Percentiles rank a stretch among this genome's conserved stretches.
phyloP scores from a whole-genome alignment of 768 basidiomycete species.

The Termitomyces sp. region DNA sequence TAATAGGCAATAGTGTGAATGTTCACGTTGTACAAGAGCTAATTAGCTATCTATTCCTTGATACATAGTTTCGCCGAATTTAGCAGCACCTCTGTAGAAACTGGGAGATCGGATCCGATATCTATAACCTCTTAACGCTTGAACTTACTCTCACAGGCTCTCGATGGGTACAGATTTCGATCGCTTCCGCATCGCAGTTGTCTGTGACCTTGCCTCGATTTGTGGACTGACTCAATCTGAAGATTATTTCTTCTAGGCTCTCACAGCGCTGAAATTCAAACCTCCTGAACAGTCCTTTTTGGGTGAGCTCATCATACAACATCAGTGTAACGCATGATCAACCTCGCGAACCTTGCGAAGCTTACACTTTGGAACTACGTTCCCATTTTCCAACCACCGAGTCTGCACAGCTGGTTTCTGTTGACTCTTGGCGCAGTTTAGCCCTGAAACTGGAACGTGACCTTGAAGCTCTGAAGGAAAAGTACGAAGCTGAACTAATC shows the following conservation, averaged over 20 bases:
- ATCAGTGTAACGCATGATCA: not conserved
- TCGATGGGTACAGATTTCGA: conserved; percentile 20
- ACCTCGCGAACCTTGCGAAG: conserved; percentile 27
- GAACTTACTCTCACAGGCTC: too few species aligned
- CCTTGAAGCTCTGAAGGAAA: conserved; percentile 30
- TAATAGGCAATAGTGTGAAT: conserved; percentile 84
- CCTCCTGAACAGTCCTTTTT: conserved; percentile 36
- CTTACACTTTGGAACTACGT: conserved; percentile 41
- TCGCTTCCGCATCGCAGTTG: conserved; percentile 39
- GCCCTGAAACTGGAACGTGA: conserved; percentile 41
- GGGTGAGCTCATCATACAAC: conserved; percentile 25
- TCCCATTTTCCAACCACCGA: conserved; percentile 28
- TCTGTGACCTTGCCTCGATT: conserved; percentile 20
- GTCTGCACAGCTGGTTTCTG: conserved; percentile 17
- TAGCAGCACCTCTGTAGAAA: too few species aligned
- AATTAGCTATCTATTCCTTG: conserved; percentile 49
- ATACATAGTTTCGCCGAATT: too few species aligned
- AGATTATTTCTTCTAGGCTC: conserved; percentile 30
- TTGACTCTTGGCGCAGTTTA: conserved; percentile 35
- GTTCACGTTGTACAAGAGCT: conserved; percentile 65
- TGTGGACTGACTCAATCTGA: not conserved
- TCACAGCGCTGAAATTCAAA: conserved; percentile 43
- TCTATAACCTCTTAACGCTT: too few species aligned
- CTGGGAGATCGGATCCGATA: too few species aligned
- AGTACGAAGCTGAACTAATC: conserved; percentile 38